A percentile compares a stretch with the other conserved stretches of the same genome.
These are phyloP conservation scores for Besnoitia besnoiti DNA, from an alignment of 169 alveolate genomes.

Conservation along the genomic window DNA sequence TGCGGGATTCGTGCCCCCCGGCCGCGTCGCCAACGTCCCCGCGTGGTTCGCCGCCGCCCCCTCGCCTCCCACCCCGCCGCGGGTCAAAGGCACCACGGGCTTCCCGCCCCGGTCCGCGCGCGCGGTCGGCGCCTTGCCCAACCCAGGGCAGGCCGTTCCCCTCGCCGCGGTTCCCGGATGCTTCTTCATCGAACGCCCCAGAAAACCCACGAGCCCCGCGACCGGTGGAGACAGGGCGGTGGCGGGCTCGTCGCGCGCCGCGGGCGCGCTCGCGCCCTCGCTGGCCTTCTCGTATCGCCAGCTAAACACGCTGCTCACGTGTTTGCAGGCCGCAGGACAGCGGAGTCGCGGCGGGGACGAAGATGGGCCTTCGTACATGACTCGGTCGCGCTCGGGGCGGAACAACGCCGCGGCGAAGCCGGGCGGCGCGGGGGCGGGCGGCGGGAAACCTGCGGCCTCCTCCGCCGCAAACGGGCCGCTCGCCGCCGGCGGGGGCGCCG, in stretches of 20 bases:
- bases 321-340: conserved; percentile 56
- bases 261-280: background rate
- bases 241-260: background rate
- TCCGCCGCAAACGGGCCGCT: conserved; percentile 32
- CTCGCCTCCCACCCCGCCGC: conserved; percentile 28
- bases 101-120: conserved; percentile 35
- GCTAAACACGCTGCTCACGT: conserved; percentile 57
- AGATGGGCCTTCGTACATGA: conserved; percentile 65
- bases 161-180: conserved; percentile 22
- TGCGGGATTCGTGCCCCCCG: conserved; percentile 57
- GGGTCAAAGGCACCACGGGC: conserved; percentile 32
- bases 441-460: background rate
- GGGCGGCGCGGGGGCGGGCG: background rate
- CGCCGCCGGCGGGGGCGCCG: conserved; percentile 34
- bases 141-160: background rate
- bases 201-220: background rate
- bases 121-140: conserved; percentile 3
- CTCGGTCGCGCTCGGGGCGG: conserved; percentile 56
- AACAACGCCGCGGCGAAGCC: background rate
- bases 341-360: conserved; percentile 41
- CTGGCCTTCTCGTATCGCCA: conserved; percentile 28
- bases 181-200: background rate
- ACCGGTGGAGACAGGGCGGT: background rate
- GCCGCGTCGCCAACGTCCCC: conserved; percentile 61
- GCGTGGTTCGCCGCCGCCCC: conserved; percentile 43